A percentile compares a stretch with the other conserved stretches of the same genome.
Conservation (phyloP, 1,139 yeast species). For the Yamadazyma epiphylla region DNA sequence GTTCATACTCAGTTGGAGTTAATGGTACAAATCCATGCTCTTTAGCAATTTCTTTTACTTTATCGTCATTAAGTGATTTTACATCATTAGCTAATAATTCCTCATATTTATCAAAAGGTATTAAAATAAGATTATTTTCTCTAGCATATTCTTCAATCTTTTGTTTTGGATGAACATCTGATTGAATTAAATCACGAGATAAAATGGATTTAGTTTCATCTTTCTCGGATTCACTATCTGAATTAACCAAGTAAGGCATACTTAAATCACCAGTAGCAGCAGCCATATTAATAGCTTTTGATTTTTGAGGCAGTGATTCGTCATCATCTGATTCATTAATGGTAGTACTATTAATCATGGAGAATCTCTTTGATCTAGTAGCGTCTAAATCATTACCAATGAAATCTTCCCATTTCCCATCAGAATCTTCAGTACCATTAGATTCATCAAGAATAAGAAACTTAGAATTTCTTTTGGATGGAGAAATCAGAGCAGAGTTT, state of each 20-base stretch:
- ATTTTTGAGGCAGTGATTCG: conserved; percentile 14
- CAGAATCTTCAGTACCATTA: conserved; percentile 8
- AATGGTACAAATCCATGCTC: conserved; percentile 27
- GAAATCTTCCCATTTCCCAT: conserved; percentile 42
- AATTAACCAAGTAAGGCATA: conserved; percentile 25
- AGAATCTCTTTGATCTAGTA: conserved; percentile 17
- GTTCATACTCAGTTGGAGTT: conserved; percentile 22
- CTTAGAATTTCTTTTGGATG: conserved; percentile 34
- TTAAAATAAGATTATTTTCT: conserved; percentile 34
- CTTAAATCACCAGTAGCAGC: conserved; percentile 14
- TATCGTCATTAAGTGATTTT: conserved; percentile 18
- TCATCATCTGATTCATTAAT: conserved; percentile 19
- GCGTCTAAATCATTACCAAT: conserved; percentile 28
- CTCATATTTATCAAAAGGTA: conserved; percentile 47
- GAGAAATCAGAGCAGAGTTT: conserved; percentile 24
- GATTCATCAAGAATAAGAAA: conserved; percentile 26
- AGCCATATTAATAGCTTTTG: conserved; percentile 6
- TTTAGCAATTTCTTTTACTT: conserved; percentile 18
- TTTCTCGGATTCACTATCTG: conserved; percentile 35
- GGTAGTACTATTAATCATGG: conserved; percentile 14
- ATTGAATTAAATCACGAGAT: conserved; percentile 19
- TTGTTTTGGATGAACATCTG: conserved; percentile 12
- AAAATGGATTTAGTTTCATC: conserved; percentile 14
- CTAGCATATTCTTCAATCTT: conserved; percentile 45
- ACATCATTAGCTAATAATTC: conserved; percentile 24